phyloP scores from a whole-genome alignment of 192 early-diverging fungal genomes.

The Jimgerdemannia flammicorona region DNA sequence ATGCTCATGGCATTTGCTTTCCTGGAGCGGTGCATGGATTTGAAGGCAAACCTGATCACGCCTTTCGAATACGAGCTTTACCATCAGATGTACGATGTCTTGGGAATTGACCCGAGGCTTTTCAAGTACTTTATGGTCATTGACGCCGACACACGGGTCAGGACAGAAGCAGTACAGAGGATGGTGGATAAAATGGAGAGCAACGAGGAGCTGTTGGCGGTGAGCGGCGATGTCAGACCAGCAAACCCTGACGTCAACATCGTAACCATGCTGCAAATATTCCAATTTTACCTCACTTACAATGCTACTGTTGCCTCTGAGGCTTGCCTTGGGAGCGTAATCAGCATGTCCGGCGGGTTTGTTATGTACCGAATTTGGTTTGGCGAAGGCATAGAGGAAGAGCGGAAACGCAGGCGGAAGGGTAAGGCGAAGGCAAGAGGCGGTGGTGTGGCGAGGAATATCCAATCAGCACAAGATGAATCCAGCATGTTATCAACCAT shows the following conservation, averaged over 20 bases:
- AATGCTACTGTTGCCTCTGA: conserved; percentile 63
- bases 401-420: no score
- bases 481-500: not conserved
- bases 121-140: conserved; percentile 66
- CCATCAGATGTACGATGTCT: conserved; percentile 59
- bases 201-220: conserved; percentile 54
- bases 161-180: conserved; percentile 43
- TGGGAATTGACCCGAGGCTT: conserved; percentile 56
- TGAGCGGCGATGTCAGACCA: conserved; percentile 65
- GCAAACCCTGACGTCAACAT: conserved; percentile 60
- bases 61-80: conserved; percentile 68
- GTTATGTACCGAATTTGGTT: conserved; percentile 68
- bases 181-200: conserved; percentile 53
- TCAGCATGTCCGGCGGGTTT: conserved; percentile 61
- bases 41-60: conserved; percentile 56
- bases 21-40: conserved; percentile 63
- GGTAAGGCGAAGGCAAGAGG: no score
- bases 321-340: conserved; percentile 59
- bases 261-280: conserved; percentile 61
- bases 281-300: conserved; percentile 61
- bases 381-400: conserved; percentile 4
- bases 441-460: no score
- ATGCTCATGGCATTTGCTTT: conserved; percentile 85
- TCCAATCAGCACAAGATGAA: not conserved
- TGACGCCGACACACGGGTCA: conserved; percentile 65